Percentiles rank a stretch among this genome's conserved stretches.
phyloP scores from a whole-genome alignment of 2,329 filamentous ascomycete genomes.

The Penicillium occitanis region DNA sequence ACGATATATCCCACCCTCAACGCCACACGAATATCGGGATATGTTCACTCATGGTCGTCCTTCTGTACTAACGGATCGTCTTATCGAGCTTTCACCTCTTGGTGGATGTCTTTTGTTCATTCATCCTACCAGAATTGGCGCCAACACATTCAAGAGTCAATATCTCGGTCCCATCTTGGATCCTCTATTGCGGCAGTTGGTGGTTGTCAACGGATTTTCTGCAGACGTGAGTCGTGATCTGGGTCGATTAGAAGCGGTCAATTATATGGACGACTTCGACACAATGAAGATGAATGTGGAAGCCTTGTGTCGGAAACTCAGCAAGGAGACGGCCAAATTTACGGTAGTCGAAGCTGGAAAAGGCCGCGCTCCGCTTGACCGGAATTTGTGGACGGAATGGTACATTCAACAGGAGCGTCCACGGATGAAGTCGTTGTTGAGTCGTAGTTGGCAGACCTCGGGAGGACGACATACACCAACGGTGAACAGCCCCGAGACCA shows the following conservation, averaged over 20 bases:
- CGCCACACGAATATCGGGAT: conserved; percentile 57
- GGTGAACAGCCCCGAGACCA: conserved; percentile 29
- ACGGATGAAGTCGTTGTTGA: conserved; percentile 54
- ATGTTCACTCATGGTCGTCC: conserved; percentile 57
- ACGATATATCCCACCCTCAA: conserved; percentile 65
- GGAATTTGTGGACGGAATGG: conserved; percentile 62
- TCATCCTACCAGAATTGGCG: conserved; percentile 61
- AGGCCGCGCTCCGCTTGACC: conserved; percentile 52
- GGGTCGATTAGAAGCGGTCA: conserved; percentile 55
- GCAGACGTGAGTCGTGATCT: conserved; percentile 56
- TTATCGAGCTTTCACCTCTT: conserved; percentile 59
- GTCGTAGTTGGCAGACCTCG: conserved; percentile 40
- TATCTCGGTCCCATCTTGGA: conserved; percentile 63
- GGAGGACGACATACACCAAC: conserved; percentile 34
- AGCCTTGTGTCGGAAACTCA: conserved; percentile 37
- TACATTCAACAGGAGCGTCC: conserved; percentile 65
- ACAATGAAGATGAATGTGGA: conserved; percentile 47
- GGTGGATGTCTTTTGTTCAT: conserved; percentile 61
- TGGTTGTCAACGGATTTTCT: conserved; percentile 59
- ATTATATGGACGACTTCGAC: conserved; percentile 56
- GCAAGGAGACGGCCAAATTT: conserved; percentile 42
- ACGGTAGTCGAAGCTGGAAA: conserved; percentile 52
- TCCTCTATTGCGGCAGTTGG: conserved; percentile 59
- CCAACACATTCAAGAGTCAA: conserved; percentile 57
- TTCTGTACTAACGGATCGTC: conserved; percentile 61